Base-by-base conservation (phyloP, 2,329 filamentous ascomycete species). In the Colletotrichum abscissum region DNA sequence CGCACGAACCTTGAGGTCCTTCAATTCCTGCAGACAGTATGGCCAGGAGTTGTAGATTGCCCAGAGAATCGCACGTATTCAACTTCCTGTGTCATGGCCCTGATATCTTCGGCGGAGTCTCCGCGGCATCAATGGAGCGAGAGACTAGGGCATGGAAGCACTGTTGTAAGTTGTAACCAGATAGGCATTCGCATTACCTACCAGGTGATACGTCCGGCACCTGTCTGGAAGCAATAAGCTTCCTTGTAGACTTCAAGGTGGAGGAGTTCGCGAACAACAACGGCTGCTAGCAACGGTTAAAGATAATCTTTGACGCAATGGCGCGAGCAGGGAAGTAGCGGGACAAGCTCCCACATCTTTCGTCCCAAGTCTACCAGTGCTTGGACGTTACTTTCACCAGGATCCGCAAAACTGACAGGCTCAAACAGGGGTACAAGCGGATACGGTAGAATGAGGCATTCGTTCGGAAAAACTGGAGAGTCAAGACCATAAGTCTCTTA, bases 301-400 rank as follows among this genome's bases (percentile, higher is more conserved):
- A 46, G 55, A 46, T 26, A 35, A 38, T 42, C 7, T 57, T 49
- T 5, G 24, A 28, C 46, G 58, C 57, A 35, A 65, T 38, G 54
- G n/a, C 54, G 54, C 38, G 52, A 22, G 33, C 33, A 30, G 49
- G 60, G 64, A 38, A 49, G 55, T 46, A 38, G 24, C 56, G 35
- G 57, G 52, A 59, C 38, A 62, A 62, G 63, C 26, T 62, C 56
- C 64, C 35, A 33, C 56, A 24, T 24, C 42, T 62, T 74, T 74
- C 69, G 52, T 74, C 72, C 68, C 68, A 72, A 72, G 68, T 74
- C 33, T 11, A 35, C 11, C 30, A 19, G 72, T 74, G 72, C 72
- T 74, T 63, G 57, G 72, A 68, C 63, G 57, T 30, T 56, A 19
- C 35, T 67, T 38, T 55, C 33, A 54, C 52, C 63, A 54, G 68